These are phyloP conservation scores for Multifurca ochricompacta DNA, from an alignment of 768 basidiomycete genomes.

Conservation along the genomic window DNA sequence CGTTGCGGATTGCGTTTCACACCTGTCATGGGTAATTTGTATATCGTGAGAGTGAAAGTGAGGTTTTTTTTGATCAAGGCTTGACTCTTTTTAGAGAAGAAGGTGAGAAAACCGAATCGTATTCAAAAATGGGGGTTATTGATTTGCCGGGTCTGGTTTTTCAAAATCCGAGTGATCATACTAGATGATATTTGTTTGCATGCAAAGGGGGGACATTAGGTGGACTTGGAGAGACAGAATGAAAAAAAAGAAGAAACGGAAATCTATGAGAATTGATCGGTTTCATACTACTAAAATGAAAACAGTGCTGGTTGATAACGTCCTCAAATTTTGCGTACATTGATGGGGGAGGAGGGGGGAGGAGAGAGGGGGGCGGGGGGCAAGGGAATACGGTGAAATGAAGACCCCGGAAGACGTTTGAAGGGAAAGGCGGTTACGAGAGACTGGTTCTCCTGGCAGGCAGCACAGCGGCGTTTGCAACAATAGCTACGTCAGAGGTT, in stretches of 20 bases:
- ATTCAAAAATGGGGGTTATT: neutral
- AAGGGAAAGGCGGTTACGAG: constrained; percentile 5
- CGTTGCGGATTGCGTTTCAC: neutral
- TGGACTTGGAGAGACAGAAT: neutral
- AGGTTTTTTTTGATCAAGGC: too few relatives aligned
- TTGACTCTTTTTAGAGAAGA: neutral
- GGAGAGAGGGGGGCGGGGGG: neutral
- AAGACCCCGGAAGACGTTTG: constrained; percentile 10
- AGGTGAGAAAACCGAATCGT: neutral
- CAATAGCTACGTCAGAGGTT: constrained; percentile 15
- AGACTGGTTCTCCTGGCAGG: constrained; percentile 2
- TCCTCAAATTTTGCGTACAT: constrained; percentile 6
- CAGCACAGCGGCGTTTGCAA: constrained; percentile 5
- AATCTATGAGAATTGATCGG: neutral
- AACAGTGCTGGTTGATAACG: constrained; percentile 1
- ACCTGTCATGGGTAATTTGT: constrained; percentile 3
- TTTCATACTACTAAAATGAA: neutral
- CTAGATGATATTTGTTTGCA: neutral
- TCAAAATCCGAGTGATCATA: neutral
- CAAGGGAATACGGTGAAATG: neutral
- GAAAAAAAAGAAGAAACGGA: neutral
- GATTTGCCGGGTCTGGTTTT: neutral
- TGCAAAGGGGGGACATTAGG: neutral
- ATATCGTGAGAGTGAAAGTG: neutral
- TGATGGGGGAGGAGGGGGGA: neutral